phyloP scores from a whole-genome alignment of 495 filamentous ascomycete genomes.

The Xylaria venustula region DNA sequence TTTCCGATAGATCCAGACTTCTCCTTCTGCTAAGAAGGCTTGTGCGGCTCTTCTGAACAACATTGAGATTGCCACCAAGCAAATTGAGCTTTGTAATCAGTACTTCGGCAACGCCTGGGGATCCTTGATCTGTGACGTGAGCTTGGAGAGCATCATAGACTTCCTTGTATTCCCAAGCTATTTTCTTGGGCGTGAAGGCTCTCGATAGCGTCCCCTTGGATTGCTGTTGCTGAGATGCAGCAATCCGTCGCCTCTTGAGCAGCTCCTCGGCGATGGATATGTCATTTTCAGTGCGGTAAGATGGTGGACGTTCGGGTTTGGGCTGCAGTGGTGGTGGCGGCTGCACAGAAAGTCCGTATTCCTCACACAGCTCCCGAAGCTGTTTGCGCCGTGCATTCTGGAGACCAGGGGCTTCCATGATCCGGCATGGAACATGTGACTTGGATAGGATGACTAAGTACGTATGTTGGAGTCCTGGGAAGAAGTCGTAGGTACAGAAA shows the following conservation, averaged over 20 bases:
- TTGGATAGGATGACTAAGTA: too few relatives aligned
- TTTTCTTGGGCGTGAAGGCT: constrained; percentile 45
- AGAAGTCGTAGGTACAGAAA: background rate
- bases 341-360: constrained; percentile 32
- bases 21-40: constrained; percentile 40
- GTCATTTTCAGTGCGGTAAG: constrained; percentile 37
- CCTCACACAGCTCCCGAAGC: constrained; percentile 37
- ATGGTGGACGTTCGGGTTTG: constrained; percentile 26
- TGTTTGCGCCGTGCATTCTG: constrained; percentile 32
- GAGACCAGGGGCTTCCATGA: constrained; percentile 21
- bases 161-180: constrained; percentile 46
- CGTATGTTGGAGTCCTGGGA: too few relatives aligned
- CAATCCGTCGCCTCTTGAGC: constrained; percentile 38
- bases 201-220: constrained; percentile 39
- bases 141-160: constrained; percentile 43
- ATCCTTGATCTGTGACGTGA: constrained; percentile 40
- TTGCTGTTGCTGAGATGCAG: constrained; percentile 27
- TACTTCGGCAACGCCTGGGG: constrained; percentile 46
- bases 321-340: constrained; percentile 19
- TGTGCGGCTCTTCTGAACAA: constrained; percentile 38
- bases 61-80: constrained; percentile 43
- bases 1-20: constrained; percentile 44
- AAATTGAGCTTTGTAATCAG: constrained; percentile 42
- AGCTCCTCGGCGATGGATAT: constrained; percentile 43
- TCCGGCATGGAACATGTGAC: constrained; percentile 1